Percentiles rank a stretch among this genome's conserved stretches.
phyloP scores from a whole-genome alignment of 495 filamentous ascomycete species.

The Aspergillus campestris region DNA sequence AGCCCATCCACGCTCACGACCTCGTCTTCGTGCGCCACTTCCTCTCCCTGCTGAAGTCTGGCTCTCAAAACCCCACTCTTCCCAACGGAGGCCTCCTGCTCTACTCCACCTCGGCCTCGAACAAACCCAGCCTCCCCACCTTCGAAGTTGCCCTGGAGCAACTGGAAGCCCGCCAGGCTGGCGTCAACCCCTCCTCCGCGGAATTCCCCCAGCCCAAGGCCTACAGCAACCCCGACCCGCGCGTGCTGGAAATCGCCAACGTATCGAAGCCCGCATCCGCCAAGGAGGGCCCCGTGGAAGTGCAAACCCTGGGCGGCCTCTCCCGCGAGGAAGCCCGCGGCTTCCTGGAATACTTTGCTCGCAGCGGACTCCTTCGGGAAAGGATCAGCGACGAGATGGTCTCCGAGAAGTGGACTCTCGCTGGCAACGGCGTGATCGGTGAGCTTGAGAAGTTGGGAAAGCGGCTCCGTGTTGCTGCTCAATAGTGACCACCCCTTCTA shows the following conservation, averaged over 20 bases:
- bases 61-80: slow-evolving; percentile 39
- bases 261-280: slow-evolving; percentile 10
- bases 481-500: background rate
- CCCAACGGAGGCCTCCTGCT: slow-evolving; percentile 73
- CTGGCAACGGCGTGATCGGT: slow-evolving; percentile 72
- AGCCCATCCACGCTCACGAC: slow-evolving; percentile 80
- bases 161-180: slow-evolving; percentile 32
- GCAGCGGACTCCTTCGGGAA: slow-evolving; percentile 68
- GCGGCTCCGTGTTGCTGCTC: slow-evolving; percentile 33
- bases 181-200: slow-evolving; percentile 20
- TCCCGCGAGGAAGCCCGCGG: slow-evolving; percentile 66
- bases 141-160: slow-evolving; percentile 58
- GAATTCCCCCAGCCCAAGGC: slow-evolving; percentile 51
- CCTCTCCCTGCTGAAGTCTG: slow-evolving; percentile 52
- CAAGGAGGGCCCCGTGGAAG: slow-evolving; percentile 38
- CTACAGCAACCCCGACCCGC: slow-evolving; percentile 58
- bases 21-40: slow-evolving; percentile 71
- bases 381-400: slow-evolving; percentile 64
- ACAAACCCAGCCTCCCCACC: slow-evolving; percentile 50
- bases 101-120: slow-evolving; percentile 61
- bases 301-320: slow-evolving; percentile 55
- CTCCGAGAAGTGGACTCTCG: slow-evolving; percentile 75
- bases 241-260: slow-evolving; percentile 48
- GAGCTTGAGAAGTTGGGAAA: slow-evolving; percentile 66
- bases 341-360: slow-evolving; percentile 89